A percentile compares a stretch with the other conserved stretches of the same genome.
Conservation (phyloP, 805 yeast genomes). For the Cyberlindnera bimundalis region DNA sequence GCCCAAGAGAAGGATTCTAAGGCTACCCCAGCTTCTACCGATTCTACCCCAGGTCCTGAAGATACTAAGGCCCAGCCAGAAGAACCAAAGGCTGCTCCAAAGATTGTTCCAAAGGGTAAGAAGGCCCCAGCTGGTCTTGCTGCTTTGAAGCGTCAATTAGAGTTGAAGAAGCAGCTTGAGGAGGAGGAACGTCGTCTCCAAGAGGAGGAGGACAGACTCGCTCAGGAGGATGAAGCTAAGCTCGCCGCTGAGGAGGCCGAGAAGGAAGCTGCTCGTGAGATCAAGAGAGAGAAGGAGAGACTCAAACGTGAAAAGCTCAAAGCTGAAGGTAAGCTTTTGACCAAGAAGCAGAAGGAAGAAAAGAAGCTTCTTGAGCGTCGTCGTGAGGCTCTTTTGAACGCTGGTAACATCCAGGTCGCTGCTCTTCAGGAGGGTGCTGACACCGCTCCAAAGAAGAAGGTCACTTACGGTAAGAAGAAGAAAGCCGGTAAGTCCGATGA, state of each 20-base stretch:
- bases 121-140: constrained; percentile 90
- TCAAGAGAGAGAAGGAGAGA: constrained; percentile 84
- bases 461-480: constrained; percentile 72
- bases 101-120: constrained; percentile 50
- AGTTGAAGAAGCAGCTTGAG: constrained; percentile 81
- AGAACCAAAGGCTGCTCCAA: constrained; percentile 36
- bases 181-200: constrained; percentile 72
- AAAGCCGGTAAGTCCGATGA: constrained; percentile 35
- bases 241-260: constrained; percentile 40
- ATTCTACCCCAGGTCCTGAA: constrained; percentile 30
- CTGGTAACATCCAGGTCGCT: constrained; percentile 70
- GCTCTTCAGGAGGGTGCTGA: constrained; percentile 48
- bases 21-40: constrained; percentile 8
- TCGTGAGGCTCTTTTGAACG: constrained; percentile 75
- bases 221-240: constrained; percentile 48
- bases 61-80: constrained; percentile 18
- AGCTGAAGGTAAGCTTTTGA: constrained; percentile 91
- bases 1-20: constrained; percentile 31
- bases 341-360: constrained; percentile 94
- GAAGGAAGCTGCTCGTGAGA: constrained; percentile 53
- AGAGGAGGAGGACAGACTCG: constrained; percentile 66
- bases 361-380: constrained; percentile 83
- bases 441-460: constrained; percentile 54
- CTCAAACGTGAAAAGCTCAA: constrained; percentile 85
- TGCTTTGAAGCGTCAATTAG: constrained; percentile 85